A percentile compares a stretch with the other conserved stretches of the same genome.
These are phyloP conservation scores for Alternaria panax DNA, from an alignment of 2,329 filamentous ascomycete species.

Conservation along the genomic window DNA sequence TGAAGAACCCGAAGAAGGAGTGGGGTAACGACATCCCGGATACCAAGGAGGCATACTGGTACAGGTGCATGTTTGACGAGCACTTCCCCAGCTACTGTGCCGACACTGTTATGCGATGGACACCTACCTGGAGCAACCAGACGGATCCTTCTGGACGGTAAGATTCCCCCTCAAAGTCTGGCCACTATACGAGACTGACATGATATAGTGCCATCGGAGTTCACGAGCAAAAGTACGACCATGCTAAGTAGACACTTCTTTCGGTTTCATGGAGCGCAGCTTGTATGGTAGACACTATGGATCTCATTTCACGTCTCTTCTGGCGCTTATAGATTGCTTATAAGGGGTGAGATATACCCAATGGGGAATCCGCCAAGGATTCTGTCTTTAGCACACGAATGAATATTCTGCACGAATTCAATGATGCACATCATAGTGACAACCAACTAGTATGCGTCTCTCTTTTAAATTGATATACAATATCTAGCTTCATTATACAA, in stretches of 20 bases:
- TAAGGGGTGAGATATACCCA: conserved; percentile 10
- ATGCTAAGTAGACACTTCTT: conserved; percentile 21
- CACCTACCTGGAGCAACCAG: conserved; percentile 96
- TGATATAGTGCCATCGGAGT: conserved; percentile 41
- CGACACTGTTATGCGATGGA: conserved; percentile 93
- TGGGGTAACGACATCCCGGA: conserved; percentile 94
- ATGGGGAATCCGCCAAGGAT: conserved; percentile 2
- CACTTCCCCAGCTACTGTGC: conserved; percentile 94
- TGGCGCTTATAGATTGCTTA: conserved; percentile 12
- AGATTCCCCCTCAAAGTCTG: conserved; percentile 30
- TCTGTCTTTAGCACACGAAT: not conserved
- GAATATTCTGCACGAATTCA: not conserved
- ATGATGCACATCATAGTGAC: not conserved
- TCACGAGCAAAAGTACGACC: conserved; percentile 46
- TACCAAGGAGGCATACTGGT: conserved; percentile 98
- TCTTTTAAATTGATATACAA: not conserved
- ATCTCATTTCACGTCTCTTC: conserved; percentile 8
- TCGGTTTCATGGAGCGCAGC: not conserved
- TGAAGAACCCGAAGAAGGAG: conserved; percentile 97
- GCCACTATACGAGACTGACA: conserved; percentile 17
- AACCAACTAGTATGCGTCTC: not conserved
- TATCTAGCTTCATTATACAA: not conserved
- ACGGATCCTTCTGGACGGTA: conserved; percentile 92
- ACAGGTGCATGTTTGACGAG: conserved; percentile 98
- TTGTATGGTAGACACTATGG: not conserved